Base-by-base conservation (phyloP, 164 flowering plant species). In the Houttuynia cordata region DNA sequence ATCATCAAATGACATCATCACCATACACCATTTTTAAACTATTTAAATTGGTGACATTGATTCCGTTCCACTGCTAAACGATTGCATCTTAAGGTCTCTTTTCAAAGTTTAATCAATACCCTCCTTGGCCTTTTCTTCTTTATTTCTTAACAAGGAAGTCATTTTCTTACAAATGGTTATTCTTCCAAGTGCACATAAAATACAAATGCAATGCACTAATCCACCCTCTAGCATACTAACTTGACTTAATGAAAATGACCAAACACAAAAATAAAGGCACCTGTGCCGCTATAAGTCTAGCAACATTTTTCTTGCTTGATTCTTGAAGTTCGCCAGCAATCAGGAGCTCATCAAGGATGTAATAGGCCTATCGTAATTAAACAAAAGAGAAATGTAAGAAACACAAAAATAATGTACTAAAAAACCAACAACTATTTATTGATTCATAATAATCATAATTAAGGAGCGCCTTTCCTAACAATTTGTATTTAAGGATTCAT, bases 271-370 rank as follows among this genome's bases (percentile, higher is more conserved):
- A n/a, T n/a, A 50, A 57, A 21, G 22, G 41, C 67, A 91, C 96
- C 88, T 91, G 97, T 41, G 90, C 87, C 62, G 92, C 87, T 53
- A 88, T 83, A 62, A 88, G 71, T 50, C 97, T 77, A 40, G 88
- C 87, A 63, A 88, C 85, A 21, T 88, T 86, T 72, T 83, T 91
- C 90, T 91, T 91, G 84, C 96, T 91, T 1, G 97, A 78, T 63
- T 88, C 97, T 74, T 91, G 97, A 59, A 91, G 94, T 70, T 91
- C 97, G 12, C 97, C 94, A 47, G 94, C 97, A 67, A 91, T 77
- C 67, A 91, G 64, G 64, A 87, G 58, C 71, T 91, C 97, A 67
- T 91, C 93, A 76, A 91, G 64, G 62, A 88, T 82, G 63, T 81
- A 88, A 68, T 88, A 91, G 13, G 96, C 97, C 96, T 90, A 58